Evolutionary conservation across 2,329 filamentous ascomycete genomes (phyloP).

Genomic region (Curvularia sp.): DNA sequence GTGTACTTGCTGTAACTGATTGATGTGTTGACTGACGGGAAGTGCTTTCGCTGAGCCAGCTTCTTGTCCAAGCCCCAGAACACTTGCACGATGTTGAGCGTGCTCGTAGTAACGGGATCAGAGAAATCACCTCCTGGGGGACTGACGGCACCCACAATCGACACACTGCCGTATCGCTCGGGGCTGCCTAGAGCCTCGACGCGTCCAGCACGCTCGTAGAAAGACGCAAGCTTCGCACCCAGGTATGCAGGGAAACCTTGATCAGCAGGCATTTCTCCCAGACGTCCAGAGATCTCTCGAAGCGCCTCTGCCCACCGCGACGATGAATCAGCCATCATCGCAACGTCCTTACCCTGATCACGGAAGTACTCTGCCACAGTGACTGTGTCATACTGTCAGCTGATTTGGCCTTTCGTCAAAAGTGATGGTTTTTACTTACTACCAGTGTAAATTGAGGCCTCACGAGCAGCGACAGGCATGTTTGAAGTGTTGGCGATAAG

Average conservation of each 20-base stretch:
- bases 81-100: slow-evolving; percentile 96
- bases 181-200: slow-evolving; percentile 86
- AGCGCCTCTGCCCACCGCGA: slow-evolving; percentile 98
- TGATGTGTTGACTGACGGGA: slow-evolving; percentile 96
- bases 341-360: slow-evolving; percentile 95
- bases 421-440: slow-evolving; percentile 78
- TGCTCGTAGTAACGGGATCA: slow-evolving; percentile 92
- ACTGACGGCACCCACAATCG: slow-evolving; percentile 96
- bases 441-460: slow-evolving; percentile 97
- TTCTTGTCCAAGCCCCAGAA: slow-evolving; percentile 99
- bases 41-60: slow-evolving; percentile 97
- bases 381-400: not conserved
- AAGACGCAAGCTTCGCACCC: slow-evolving; percentile 94
- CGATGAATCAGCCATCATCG: slow-evolving; percentile 99
- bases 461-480: slow-evolving; percentile 98
- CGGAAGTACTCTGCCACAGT: slow-evolving; percentile 91
- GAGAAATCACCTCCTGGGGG: slow-evolving; percentile 99
- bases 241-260: slow-evolving; percentile 99
- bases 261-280: slow-evolving; percentile 99
- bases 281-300: slow-evolving; percentile 96
- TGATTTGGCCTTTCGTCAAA: not conserved
- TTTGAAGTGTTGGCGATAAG: slow-evolving; percentile 99
- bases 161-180: slow-evolving; percentile 88
- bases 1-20: slow-evolving; percentile 98
- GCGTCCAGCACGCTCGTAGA: slow-evolving; percentile 97